Evolutionary conservation across 2,329 filamentous ascomycete genomes (phyloP).

Genomic region (Calonectria pteridis): DNA sequence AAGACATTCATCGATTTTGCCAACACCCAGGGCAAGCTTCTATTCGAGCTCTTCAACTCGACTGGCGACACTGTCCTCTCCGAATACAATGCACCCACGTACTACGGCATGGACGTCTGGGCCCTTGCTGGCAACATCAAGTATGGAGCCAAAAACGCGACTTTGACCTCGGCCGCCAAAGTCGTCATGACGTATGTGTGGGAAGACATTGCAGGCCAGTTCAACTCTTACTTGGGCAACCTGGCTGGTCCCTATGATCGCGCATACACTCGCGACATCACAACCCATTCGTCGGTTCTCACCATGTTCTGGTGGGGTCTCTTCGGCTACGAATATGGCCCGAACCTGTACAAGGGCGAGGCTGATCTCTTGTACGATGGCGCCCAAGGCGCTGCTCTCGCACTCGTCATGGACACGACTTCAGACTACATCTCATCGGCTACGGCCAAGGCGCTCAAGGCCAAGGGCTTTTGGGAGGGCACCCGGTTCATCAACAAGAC

Average conservation of each 20-base stretch:
- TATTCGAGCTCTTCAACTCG: slow-evolving; percentile 47
- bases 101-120: slow-evolving; percentile 57
- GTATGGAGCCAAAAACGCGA: slow-evolving; percentile 45
- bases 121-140: slow-evolving; percentile 54
- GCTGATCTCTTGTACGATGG: slow-evolving; percentile 56
- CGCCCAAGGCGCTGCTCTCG: slow-evolving; percentile 55
- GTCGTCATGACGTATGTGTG: slow-evolving; percentile 34
- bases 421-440: slow-evolving; percentile 44
- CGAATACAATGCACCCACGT: slow-evolving; percentile 56
- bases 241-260: slow-evolving; percentile 40
- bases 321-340: slow-evolving; percentile 54
- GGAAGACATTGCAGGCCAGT: slow-evolving; percentile 38
- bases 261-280: slow-evolving; percentile 40
- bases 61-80: slow-evolving; percentile 48
- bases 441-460: slow-evolving; percentile 45
- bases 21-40: slow-evolving; percentile 47
- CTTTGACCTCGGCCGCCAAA: slow-evolving; percentile 26
- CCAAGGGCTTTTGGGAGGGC: slow-evolving; percentile 50
- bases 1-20: slow-evolving; percentile 53
- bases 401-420: slow-evolving; percentile 52
- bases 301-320: slow-evolving; percentile 58
- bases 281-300: slow-evolving; percentile 55
- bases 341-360: slow-evolving; percentile 53
- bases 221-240: slow-evolving; percentile 38
- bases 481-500: slow-evolving; percentile 51